These are phyloP conservation scores for Naematelia aurantialba DNA, from an alignment of 768 basidiomycete species.

Conservation along the genomic window DNA sequence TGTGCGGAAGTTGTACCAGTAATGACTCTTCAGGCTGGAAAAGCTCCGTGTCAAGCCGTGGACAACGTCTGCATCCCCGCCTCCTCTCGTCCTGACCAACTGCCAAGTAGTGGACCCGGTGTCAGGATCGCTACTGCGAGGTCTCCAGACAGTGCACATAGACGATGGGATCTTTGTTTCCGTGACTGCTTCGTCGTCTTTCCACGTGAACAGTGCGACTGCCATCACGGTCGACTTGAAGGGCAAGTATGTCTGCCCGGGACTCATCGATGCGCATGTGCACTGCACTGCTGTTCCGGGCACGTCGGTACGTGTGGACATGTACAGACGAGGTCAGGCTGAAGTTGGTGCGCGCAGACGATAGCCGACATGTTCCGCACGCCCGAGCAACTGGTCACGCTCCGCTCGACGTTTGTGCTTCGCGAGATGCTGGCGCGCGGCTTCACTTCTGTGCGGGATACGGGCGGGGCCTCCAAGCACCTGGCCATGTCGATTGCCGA, in stretches of 20 bases:
- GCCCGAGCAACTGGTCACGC: constrained; percentile 48
- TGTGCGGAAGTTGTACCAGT: neutral
- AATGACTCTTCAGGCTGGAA: neutral
- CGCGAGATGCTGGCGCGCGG: constrained; percentile 53
- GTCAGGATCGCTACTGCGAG: neutral
- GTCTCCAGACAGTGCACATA: neutral
- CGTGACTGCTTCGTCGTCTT: neutral
- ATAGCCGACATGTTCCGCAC: constrained; percentile 51
- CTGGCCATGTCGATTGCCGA: constrained; percentile 50
- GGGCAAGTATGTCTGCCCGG: constrained; percentile 53
- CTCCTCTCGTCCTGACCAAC: neutral
- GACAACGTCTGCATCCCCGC: neutral
- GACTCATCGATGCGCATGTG: constrained; percentile 56
- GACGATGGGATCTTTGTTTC: neutral
- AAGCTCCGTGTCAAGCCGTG: neutral
- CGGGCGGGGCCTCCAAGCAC: constrained; percentile 52
- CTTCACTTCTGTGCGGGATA: constrained; percentile 53
- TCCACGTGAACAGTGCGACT: neutral
- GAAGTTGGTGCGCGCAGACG: constrained; percentile 21
- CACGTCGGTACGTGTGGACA: constrained; percentile 30
- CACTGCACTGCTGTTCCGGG: constrained; percentile 55
- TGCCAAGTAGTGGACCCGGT: neutral
- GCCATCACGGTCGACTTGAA: constrained; percentile 44
- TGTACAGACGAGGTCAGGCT: neutral
- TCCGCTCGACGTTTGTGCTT: constrained; percentile 52